phyloP scores from a whole-genome alignment of 2,329 filamentous ascomycete genomes.

The Macroventuria anomochaeta region DNA sequence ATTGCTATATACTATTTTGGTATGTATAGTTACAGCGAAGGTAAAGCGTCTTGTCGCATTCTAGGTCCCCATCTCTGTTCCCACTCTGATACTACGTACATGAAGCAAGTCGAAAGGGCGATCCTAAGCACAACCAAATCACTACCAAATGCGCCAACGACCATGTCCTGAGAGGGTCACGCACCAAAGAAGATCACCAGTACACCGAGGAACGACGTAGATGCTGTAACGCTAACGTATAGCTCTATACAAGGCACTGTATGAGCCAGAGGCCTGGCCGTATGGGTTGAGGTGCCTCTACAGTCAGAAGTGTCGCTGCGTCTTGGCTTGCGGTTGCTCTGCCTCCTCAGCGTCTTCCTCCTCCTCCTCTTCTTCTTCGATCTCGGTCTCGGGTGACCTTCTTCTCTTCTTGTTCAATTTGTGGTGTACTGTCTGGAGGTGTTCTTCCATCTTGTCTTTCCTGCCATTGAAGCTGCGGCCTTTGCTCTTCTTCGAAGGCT shows the following conservation, averaged over 20 bases:
- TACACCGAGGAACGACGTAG: neutral
- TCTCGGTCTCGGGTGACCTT: neutral
- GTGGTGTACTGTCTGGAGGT: conserved; percentile 34
- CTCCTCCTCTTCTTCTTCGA: neutral
- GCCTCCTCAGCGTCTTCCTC: neutral
- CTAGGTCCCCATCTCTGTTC: neutral
- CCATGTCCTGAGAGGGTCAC: too few relatives aligned
- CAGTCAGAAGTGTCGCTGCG: neutral
- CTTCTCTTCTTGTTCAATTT: conserved; percentile 16
- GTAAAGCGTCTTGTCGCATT: too few relatives aligned
- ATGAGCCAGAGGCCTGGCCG: neutral
- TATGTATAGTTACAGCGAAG: neutral
- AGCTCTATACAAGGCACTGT: neutral
- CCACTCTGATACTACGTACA: neutral
- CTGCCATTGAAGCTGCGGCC: conserved; percentile 37
- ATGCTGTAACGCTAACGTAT: neutral
- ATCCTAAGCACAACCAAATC: neutral
- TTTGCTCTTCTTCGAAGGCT: conserved; percentile 23
- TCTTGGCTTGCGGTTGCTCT: neutral
- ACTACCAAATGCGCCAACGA: too few relatives aligned
- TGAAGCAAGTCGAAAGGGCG: neutral
- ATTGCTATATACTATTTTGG: neutral
- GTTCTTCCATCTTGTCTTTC: conserved; percentile 43
- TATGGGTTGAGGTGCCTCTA: neutral
- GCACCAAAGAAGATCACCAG: neutral